Percentiles rank a stretch among this genome's conserved stretches.
These are phyloP conservation scores for Saccharomycopsis babjevae DNA, from an alignment of 805 yeast species.

Conservation along the genomic window DNA sequence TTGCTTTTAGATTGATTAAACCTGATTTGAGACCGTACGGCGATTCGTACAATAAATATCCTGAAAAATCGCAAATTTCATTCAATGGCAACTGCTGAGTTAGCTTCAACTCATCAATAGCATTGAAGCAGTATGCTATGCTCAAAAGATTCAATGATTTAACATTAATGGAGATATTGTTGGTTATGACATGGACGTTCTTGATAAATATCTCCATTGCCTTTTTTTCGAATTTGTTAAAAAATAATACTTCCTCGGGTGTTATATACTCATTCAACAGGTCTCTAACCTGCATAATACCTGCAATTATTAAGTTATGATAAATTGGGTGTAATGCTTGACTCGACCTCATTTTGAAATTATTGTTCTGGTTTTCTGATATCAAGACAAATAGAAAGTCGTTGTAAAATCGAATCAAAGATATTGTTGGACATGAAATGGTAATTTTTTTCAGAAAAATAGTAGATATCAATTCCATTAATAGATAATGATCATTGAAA, in stretches of 20 bases:
- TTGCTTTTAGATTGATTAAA: neutral
- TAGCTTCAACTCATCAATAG: neutral
- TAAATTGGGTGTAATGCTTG: neutral
- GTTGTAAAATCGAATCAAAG: conserved; percentile 12
- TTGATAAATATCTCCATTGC: conserved; percentile 1
- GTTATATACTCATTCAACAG: neutral
- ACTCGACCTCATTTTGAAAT: neutral
- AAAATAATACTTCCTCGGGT: conserved; percentile 11
- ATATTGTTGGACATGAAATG: conserved; percentile 12
- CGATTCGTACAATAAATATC: conserved; percentile 3
- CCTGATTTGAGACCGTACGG: conserved; percentile 3
- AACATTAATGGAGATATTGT: neutral
- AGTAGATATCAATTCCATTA: conserved; percentile 6
- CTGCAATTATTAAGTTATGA: conserved; percentile 13
- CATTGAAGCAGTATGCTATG: conserved; percentile 8
- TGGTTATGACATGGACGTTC: neutral
- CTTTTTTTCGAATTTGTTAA: conserved; percentile 7
- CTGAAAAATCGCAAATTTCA: neutral
- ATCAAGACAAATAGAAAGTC: neutral
- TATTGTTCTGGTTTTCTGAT: neutral
- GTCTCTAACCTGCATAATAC: conserved; percentile 2
- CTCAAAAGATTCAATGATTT: conserved; percentile 10
- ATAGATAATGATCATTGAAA: conserved; percentile 3
- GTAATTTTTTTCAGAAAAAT: conserved; percentile 9
- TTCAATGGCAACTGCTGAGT: neutral